These are phyloP conservation scores for Sclerotinia subarctica DNA, from an alignment of 2,329 filamentous ascomycete species.

Conservation along the genomic window DNA sequence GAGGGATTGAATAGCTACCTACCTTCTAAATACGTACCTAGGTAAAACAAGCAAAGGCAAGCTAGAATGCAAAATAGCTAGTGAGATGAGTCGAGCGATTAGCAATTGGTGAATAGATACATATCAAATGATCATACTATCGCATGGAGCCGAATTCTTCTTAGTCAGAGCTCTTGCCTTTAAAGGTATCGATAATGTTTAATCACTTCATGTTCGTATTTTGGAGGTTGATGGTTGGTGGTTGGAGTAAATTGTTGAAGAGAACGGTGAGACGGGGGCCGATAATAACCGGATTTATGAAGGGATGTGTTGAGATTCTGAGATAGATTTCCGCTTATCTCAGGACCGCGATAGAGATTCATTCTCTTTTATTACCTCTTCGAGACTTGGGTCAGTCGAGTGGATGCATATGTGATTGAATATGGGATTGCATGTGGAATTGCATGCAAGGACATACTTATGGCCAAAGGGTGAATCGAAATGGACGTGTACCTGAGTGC, in stretches of 20 bases:
- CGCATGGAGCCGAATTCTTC: slow-evolving; percentile 4
- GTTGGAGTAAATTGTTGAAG: neutral
- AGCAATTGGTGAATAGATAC: slow-evolving; percentile 7
- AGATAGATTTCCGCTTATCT: no score
- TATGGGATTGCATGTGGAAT: neutral
- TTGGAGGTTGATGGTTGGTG: neutral
- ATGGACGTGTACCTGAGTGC: neutral
- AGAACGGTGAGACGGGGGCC: slow-evolving; percentile 14
- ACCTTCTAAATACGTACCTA: neutral
- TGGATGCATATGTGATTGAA: no score
- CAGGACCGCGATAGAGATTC: neutral
- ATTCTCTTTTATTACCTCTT: neutral
- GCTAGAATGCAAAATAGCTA: neutral
- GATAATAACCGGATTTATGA: slow-evolving; percentile 7
- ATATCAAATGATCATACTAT: slow-evolving; percentile 14
- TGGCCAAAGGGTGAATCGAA: neutral
- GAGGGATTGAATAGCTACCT: slow-evolving; percentile 2
- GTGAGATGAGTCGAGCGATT: slow-evolving; percentile 1
- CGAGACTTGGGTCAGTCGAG: neutral
- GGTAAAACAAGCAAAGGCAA: neutral
- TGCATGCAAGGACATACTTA: neutral
- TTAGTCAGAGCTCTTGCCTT: slow-evolving; percentile 18
- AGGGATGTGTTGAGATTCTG: neutral
- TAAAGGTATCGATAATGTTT: neutral
- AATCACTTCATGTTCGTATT: neutral